Evolutionary conservation across 2,329 filamentous ascomycete species (phyloP), one percentile per base, ranked within the genome.

Genomic region (Escovopsis weberi): DNA sequence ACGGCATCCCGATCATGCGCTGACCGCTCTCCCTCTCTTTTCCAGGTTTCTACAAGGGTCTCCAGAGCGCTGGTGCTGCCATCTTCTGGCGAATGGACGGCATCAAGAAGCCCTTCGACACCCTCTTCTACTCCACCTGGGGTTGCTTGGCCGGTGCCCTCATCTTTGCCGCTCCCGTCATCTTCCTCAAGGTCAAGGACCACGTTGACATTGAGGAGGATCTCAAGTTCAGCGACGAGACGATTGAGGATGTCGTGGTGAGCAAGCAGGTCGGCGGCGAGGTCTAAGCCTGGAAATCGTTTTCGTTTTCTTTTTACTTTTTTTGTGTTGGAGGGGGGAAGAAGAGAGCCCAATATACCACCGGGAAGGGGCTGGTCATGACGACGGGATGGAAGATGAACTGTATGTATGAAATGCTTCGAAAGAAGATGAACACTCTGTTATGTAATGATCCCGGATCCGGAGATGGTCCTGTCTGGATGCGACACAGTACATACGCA

Each of bases 141-240:
- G 85, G 68, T 41, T 68, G 93, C 2, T 72, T 93, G 12, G 72
- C 70, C 1, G 81, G 70, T n/a, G 80, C 82, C 28, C 70, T 95
- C 37, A 12, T 94, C 28, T 64, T 89, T 47, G 88, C 86, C 4
- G 70, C 80, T 0, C 88, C 88, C 0, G 74, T 94, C 46, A 82
- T 95, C 57, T 75, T 83, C 53, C 64, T 78, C 53, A 82, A 81
- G 65, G 82, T 95, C 59, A 74, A 82, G 59, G 86, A 94, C 52
- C 82, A 80, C n/a, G 76, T 85, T n/a, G 59, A 74, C 1, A 54
- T 94, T 4, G 85, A 89, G 60, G 80, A 88, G 42, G 88, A 95
- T 60, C 66, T 94, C 41, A 78, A 79, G 57, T 88, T 86, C 59
- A 85, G 82, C 18, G 87, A 94, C 55, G 85, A 91, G 71, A 91